Evolutionary conservation across 1,284 basidiomycete species (phyloP).

Genomic region (Malassezia slooffiae): DNA sequence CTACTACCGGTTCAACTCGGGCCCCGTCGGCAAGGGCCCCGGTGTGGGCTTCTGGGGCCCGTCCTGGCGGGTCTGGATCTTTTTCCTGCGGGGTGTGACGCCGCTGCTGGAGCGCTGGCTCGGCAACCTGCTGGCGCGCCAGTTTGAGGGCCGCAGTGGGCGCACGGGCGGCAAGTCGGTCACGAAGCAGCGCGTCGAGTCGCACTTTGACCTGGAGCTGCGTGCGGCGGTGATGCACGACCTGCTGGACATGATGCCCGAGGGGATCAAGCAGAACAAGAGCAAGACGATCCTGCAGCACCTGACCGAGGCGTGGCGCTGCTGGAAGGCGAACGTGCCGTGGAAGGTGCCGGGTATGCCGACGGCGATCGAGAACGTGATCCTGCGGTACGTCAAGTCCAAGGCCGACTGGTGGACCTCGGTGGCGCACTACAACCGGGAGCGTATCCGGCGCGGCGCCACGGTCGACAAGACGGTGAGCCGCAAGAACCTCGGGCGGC

Average conservation of each 20-base stretch:
- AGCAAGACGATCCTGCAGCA: slow-evolving; percentile 97
- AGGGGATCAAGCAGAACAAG: slow-evolving; percentile 97
- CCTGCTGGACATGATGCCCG: slow-evolving; percentile 81
- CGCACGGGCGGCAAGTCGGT: slow-evolving; percentile 79
- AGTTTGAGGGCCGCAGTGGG: slow-evolving; percentile 83
- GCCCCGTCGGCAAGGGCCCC: slow-evolving; percentile 96
- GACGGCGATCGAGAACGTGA: slow-evolving; percentile 97
- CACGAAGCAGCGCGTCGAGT: slow-evolving; percentile 97
- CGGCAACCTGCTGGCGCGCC: slow-evolving; percentile 90
- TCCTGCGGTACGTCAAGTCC: slow-evolving; percentile 95
- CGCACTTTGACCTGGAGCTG: slow-evolving; percentile 92
- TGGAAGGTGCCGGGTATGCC: slow-evolving; percentile 98
- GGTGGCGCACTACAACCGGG: slow-evolving; percentile 80
- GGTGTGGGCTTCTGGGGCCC: slow-evolving; percentile 99
- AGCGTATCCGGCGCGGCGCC: slow-evolving; percentile 85
- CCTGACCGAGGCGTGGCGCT: slow-evolving; percentile 88
- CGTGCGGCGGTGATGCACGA: slow-evolving; percentile 99
- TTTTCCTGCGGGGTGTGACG: slow-evolving; percentile 98
- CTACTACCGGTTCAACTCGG: slow-evolving; percentile 97
- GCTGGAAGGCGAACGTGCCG: slow-evolving; percentile 96
- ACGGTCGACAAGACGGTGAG: slow-evolving; percentile 99
- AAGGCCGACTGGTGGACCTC: slow-evolving; percentile 99
- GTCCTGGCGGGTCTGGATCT: slow-evolving; percentile 98
- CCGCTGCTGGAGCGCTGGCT: slow-evolving; percentile 95
- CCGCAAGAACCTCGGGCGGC: slow-evolving; percentile 83